Conservation (phyloP, 345 rosid species). For the Eucalyptus cloeziana region DNA sequence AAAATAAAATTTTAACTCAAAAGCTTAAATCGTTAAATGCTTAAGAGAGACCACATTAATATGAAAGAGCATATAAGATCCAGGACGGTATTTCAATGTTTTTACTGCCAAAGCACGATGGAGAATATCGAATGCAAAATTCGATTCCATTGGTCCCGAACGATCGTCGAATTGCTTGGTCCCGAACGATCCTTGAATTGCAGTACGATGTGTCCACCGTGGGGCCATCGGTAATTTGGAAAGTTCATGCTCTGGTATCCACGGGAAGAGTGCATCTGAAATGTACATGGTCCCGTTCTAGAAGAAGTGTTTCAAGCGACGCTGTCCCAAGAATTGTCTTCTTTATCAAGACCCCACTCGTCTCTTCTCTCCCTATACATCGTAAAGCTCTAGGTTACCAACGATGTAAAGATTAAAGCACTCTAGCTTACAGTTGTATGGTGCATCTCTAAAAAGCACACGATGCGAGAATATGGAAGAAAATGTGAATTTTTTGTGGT, state of each 20-base stretch:
- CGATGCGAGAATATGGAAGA: neutral
- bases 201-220: neutral
- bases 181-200: neutral
- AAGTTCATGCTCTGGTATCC: neutral
- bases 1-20: too few species aligned
- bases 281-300: neutral
- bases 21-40: neutral
- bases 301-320: neutral
- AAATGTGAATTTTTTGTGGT: neutral
- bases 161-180: neutral
- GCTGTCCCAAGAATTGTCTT: neutral
- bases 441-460: neutral
- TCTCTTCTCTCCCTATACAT: neutral
- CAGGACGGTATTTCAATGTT: accelerated
- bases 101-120: neutral
- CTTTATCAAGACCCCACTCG: neutral
- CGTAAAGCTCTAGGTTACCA: neutral
- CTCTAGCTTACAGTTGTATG: neutral
- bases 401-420: neutral
- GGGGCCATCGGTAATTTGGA: neutral
- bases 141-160: neutral
- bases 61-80: neutral
- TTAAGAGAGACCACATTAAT: neutral
- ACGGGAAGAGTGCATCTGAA: neutral
- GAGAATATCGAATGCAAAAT: neutral